These are phyloP conservation scores for Chimonanthus praecox DNA, from an alignment of 164 flowering plant species.

Conservation along the genomic window DNA sequence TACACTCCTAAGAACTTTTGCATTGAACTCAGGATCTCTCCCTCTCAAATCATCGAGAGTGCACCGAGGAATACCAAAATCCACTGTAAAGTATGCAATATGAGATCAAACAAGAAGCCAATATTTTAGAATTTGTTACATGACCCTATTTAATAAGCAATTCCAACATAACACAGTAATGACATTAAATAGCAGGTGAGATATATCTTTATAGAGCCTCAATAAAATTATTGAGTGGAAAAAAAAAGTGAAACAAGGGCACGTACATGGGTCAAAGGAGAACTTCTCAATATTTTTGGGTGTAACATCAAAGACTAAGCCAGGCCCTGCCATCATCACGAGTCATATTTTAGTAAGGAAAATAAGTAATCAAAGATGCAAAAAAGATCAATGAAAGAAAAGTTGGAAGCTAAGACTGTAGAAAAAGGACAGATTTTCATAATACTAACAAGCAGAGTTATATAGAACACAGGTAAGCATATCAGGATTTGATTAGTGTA, in stretches of 20 bases:
- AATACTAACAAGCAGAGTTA: too few species aligned
- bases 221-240: background rate
- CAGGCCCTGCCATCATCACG: slow-evolving; percentile 54
- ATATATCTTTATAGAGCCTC: too few species aligned
- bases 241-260: background rate
- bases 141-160: too few species aligned
- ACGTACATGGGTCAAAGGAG: slow-evolving; percentile 79
- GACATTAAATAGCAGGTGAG: too few species aligned
- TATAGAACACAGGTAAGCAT: too few species aligned
- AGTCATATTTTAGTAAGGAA: background rate
- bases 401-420: background rate
- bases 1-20: slow-evolving; percentile 57
- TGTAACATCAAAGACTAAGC: slow-evolving; percentile 71
- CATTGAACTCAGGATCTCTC: slow-evolving; percentile 75
- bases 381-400: background rate
- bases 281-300: slow-evolving; percentile 64
- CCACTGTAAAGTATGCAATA: slow-evolving; percentile 40
- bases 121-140: too few species aligned
- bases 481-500: too few species aligned
- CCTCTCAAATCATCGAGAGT: slow-evolving; percentile 71
- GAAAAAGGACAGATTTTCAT: background rate
- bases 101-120: background rate
- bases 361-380: background rate
- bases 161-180: too few species aligned
- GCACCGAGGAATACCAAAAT: slow-evolving; percentile 89